phyloP scores from a whole-genome alignment of 2,329 filamentous ascomycete species.

The Escovopsis weberi region DNA sequence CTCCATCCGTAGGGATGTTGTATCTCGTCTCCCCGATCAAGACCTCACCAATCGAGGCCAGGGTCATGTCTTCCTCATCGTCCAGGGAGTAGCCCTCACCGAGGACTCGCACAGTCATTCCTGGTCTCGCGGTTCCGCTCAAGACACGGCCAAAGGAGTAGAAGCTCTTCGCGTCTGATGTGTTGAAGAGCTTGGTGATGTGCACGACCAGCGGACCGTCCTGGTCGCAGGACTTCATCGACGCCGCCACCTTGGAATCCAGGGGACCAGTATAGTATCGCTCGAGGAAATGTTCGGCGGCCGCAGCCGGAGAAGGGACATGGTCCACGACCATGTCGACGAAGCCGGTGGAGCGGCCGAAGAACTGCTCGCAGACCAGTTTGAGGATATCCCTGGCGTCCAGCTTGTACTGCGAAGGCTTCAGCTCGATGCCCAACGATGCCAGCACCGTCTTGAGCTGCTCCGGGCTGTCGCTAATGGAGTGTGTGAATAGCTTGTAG shows the following conservation, averaged over 20 bases:
- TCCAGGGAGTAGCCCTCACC: constrained; percentile 93
- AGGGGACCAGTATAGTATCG: constrained; percentile 84
- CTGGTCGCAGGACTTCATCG: constrained; percentile 72
- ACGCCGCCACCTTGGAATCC: constrained; percentile 63
- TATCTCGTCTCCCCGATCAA: constrained; percentile 90
- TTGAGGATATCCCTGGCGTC: constrained; percentile 83
- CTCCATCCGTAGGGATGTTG: constrained; percentile 78
- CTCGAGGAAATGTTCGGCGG: constrained; percentile 61
- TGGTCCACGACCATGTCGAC: constrained; percentile 92
- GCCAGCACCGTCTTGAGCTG: constrained; percentile 68
- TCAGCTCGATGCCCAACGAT: constrained; percentile 68
- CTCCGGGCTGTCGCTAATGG: constrained; percentile 77
- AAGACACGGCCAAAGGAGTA: constrained; percentile 81
- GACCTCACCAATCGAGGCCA: constrained; percentile 69
- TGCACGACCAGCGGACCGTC: constrained; percentile 87
- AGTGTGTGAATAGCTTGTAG: constrained; percentile 94
- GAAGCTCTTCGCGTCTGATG: constrained; percentile 80
- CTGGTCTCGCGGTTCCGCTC: constrained; percentile 76
- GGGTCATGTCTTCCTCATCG: constrained; percentile 93
- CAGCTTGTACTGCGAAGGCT: constrained; percentile 81
- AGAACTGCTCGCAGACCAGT: constrained; percentile 88
- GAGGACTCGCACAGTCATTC: constrained; percentile 73
- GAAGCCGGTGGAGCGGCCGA: constrained; percentile 76
- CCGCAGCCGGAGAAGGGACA: constrained; percentile 72
- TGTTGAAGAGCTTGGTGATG: constrained; percentile 85